phyloP scores from a whole-genome alignment of 352 stramenopile genomes.

The Pythium scleroteichum region DNA sequence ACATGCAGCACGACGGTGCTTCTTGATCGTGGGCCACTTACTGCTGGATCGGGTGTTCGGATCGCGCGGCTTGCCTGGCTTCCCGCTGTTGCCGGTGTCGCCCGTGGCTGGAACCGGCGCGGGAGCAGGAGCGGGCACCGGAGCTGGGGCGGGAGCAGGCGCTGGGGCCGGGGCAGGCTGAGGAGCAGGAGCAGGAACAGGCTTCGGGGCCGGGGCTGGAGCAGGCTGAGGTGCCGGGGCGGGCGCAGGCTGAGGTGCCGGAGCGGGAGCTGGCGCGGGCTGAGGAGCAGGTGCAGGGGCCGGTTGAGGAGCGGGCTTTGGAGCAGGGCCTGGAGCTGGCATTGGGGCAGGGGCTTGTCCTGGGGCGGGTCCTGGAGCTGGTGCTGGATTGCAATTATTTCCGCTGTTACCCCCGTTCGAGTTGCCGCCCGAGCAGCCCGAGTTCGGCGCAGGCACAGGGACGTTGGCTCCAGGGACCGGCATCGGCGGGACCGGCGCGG shows the following conservation, averaged over 20 bases:
- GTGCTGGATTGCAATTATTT: neutral
- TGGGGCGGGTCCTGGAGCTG: neutral
- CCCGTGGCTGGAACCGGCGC: neutral
- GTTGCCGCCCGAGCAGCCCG: neutral
- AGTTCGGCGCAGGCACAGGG: neutral
- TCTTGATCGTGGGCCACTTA: neutral
- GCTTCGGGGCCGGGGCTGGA: no score
- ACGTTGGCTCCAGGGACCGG: slow-evolving; percentile 1
- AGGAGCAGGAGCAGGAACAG: no score
- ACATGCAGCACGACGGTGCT: neutral
- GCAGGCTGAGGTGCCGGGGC: no score
- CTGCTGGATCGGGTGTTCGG: slow-evolving; percentile 5
- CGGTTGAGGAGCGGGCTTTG: neutral
- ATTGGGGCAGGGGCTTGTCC: neutral
- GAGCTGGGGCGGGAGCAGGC: no score
- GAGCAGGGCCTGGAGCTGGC: neutral
- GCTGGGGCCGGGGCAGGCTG: no score
- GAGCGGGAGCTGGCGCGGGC: neutral
- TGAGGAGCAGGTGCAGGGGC: neutral
- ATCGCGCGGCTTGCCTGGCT: neutral
- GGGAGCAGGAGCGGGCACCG: no score
- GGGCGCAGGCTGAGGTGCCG: neutral
- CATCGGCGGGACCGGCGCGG: neutral
- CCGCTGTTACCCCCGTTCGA: neutral
- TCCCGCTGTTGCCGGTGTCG: neutral